Conservation (phyloP, 106 monocot species). For the Acorus gramineus region DNA sequence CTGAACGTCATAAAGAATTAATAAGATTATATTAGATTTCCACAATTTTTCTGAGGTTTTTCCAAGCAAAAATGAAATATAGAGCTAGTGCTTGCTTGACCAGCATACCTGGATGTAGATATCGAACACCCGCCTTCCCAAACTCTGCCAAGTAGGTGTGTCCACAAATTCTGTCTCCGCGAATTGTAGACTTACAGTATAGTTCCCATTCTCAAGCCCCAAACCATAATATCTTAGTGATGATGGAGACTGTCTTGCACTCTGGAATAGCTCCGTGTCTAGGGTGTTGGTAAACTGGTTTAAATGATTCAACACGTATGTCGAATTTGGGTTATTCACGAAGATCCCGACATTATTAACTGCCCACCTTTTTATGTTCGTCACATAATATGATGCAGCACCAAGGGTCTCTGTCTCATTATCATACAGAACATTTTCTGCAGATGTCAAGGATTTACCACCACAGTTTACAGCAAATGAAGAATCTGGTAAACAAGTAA, state of each 20-base stretch:
- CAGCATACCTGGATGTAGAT: constrained; percentile 74
- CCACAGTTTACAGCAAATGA: constrained; percentile 82
- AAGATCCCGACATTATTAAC: constrained; percentile 73
- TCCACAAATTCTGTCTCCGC: constrained; percentile 34
- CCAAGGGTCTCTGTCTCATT: constrained; percentile 35
- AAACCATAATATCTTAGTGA: constrained; percentile 89
- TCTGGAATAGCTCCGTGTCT: constrained; percentile 66
- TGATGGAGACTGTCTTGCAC: constrained; percentile 63
- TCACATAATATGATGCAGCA: constrained; percentile 68
- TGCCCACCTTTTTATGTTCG: constrained; percentile 43
- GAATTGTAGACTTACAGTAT: constrained; percentile 55
- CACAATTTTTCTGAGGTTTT: no score
- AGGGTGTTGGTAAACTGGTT: constrained; percentile 61
- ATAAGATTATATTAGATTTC: no score
- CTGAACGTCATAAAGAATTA: no score
- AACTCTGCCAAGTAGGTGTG: constrained; percentile 41
- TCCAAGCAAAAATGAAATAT: no score
- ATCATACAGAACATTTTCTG: constrained; percentile 48
- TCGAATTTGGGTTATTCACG: constrained; percentile 16
- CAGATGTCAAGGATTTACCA: constrained; percentile 35
- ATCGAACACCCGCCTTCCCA: constrained; percentile 77
- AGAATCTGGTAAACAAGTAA: constrained; percentile 32
- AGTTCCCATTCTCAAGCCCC: constrained; percentile 91
- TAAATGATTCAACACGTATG: constrained; percentile 26
- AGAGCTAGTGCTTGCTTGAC: background rate